Evolutionary conservation across 1,284 basidiomycete species (phyloP), one percentile per base, ranked within the genome.

Genomic region (Erythrobasidium hasegawianum): DNA sequence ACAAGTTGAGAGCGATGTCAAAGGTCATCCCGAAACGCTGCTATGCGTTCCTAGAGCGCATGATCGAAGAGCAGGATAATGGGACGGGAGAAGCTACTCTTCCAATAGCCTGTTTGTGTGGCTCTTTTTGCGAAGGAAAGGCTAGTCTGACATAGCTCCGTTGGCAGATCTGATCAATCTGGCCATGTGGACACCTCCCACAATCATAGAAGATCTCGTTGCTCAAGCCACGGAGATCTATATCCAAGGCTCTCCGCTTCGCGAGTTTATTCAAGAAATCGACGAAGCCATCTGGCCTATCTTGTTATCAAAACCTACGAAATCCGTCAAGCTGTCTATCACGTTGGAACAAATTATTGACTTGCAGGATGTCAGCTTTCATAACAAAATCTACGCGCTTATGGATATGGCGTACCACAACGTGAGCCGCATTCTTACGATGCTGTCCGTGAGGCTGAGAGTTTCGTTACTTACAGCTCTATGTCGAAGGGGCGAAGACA

Each of bases 51-150:
- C 58, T 59, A 7, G 20, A 59, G 4, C 22, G 47, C 7, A 59
- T 59, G 58, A 59, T 59, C 39, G 29, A 11, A 38, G 58, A 59
- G 33, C 58, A 59, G 26, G 58, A 59, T 13, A 45, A 45, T n/a
- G 40, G 39, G 4, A 59, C 8, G 13, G 24, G 52, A 18, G 58
- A 50, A 18, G 33, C 33, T 5, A 33, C 33, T 33, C 33, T 33
- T 33, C 33, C 33, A 33, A 33, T 33, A 5, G 33, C 33, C 33
- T 33, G 33, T 33, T 4, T 5, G 33, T 33, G 11, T 33, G 11
- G n/a, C n/a, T n/a, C n/a, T 33, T 33, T 4, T 33, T 11, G 33
- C 33, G 5, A 33, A 33, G 33, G 33, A n/a, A n/a, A n/a, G n/a
- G n/a, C n/a, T n/a, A n/a, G n/a, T n/a, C n/a, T n/a, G n/a, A n/a